phyloP scores from a whole-genome alignment of 2,329 filamentous ascomycete species.

The Intubia oerlemansii region DNA sequence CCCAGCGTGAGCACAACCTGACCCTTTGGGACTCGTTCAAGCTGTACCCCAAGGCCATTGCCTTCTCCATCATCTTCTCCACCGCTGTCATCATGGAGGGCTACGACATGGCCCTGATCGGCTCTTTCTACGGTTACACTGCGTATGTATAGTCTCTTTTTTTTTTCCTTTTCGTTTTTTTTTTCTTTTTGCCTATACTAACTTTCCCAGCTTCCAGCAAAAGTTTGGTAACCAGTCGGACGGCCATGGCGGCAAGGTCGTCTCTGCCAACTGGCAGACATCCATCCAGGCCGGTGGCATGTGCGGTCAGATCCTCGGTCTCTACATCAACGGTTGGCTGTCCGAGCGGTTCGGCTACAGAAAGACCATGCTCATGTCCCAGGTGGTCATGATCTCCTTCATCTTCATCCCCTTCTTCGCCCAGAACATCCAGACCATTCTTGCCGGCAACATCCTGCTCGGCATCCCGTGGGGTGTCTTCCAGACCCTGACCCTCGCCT shows the following conservation, averaged over 20 bases:
- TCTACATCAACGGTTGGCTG: conserved; percentile 42
- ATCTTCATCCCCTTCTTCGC: conserved; percentile 46
- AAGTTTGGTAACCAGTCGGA: conserved; percentile 30
- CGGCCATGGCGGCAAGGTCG: conserved; percentile 26
- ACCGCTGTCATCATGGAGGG: conserved; percentile 85
- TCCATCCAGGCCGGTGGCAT: conserved; percentile 33
- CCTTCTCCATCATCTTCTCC: conserved; percentile 70
- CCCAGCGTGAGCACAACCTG: conserved; percentile 46
- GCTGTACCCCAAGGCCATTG: conserved; percentile 71
- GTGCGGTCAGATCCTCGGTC: conserved; percentile 43
- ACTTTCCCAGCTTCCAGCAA: conserved; percentile 26
- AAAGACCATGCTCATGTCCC: conserved; percentile 37
- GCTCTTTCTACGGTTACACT: conserved; percentile 59
- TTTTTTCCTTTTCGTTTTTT: no score
- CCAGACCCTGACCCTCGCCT: conserved; percentile 28
- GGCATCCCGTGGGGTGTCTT: conserved; percentile 27
- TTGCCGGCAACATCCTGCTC: conserved; percentile 39
- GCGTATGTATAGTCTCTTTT: no score
- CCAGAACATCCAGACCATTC: conserved; percentile 32
- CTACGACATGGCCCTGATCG: conserved; percentile 63
- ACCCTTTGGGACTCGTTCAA: conserved; percentile 54
- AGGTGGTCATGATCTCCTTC: conserved; percentile 31
- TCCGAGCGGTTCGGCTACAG: conserved; percentile 46
- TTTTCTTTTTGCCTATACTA: no score
- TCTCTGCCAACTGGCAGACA: conserved; percentile 40